Evolutionary conservation across 495 filamentous ascomycete genomes (phyloP).

Genomic region (Daldinia grandis): DNA sequence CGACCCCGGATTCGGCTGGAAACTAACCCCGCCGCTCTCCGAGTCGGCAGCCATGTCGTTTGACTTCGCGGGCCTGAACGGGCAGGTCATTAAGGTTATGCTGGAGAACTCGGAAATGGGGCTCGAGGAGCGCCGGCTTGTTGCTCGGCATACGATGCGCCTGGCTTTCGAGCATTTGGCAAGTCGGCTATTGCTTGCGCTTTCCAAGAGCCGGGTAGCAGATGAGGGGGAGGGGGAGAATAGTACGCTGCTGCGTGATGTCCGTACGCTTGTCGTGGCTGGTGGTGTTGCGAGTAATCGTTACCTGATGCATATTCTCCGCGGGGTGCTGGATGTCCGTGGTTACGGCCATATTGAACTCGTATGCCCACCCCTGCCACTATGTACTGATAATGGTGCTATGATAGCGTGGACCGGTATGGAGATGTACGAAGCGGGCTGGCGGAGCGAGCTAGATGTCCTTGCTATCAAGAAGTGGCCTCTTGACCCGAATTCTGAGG

Average conservation of each 20-base stretch:
- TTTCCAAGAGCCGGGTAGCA: constrained; percentile 44
- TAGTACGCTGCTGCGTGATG: constrained; percentile 4
- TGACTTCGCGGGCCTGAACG: constrained; percentile 52
- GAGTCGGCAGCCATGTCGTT: constrained; percentile 44
- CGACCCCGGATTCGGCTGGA: constrained; percentile 42
- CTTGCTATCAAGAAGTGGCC: constrained; percentile 77
- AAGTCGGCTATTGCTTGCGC: constrained; percentile 71
- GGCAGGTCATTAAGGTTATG: constrained; percentile 41
- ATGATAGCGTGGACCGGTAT: constrained; percentile 97
- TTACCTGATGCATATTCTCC: constrained; percentile 75
- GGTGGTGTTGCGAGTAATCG: constrained; percentile 89
- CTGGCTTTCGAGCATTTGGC: constrained; percentile 90
- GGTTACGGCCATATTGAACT: constrained; percentile 71
- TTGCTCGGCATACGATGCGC: constrained; percentile 78
- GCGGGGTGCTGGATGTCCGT: constrained; percentile 66
- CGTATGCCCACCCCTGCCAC: constrained; percentile 72
- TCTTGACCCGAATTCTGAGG: constrained; percentile 68
- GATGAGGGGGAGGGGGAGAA: not conserved
- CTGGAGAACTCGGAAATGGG: constrained; percentile 42
- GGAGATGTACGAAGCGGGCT: constrained; percentile 90
- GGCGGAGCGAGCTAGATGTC: constrained; percentile 65
- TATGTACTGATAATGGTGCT: constrained; percentile 96
- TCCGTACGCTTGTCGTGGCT: constrained; percentile 77
- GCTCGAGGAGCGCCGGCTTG: constrained; percentile 61
- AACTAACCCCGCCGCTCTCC: constrained; percentile 48